Evolutionary conservation across 2,329 filamentous ascomycete genomes (phyloP).

Genomic region (Scedosporium boydii): DNA sequence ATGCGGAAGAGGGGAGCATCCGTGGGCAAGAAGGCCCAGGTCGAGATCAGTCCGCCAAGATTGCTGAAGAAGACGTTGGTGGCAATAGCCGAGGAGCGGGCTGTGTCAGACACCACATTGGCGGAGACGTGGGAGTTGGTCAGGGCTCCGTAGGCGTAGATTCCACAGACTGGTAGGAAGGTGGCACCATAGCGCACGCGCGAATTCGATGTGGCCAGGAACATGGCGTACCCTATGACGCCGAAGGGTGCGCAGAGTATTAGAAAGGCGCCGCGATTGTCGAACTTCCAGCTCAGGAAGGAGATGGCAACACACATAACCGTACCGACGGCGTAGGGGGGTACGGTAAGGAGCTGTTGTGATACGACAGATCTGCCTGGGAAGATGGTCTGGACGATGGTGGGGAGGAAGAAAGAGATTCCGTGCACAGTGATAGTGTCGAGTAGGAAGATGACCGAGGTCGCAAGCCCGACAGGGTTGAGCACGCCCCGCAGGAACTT

Average conservation of each 20-base stretch:
- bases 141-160: constrained; percentile 53
- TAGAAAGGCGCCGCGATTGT: constrained; percentile 51
- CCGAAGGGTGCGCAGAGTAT: constrained; percentile 39
- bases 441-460: constrained; percentile 50
- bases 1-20: constrained; percentile 60
- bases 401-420: constrained; percentile 61
- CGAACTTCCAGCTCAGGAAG: constrained; percentile 47
- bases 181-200: constrained; percentile 56
- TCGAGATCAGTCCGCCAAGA: constrained; percentile 56
- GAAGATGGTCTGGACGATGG: constrained; percentile 62
- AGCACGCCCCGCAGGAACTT: constrained; percentile 55
- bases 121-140: constrained; percentile 57
- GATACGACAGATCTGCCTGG: constrained; percentile 43
- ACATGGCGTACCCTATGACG: constrained; percentile 61
- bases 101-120: constrained; percentile 61
- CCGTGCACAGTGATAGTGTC: constrained; percentile 65
- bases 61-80: constrained; percentile 63
- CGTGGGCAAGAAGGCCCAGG: constrained; percentile 55
- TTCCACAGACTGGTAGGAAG: constrained; percentile 54
- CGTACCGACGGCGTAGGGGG: constrained; percentile 57
- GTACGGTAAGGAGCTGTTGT: constrained; percentile 61
- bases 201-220: constrained; percentile 42
- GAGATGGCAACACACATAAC: constrained; percentile 51
- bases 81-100: constrained; percentile 40
- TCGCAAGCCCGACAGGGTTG: constrained; percentile 44